phyloP scores from a whole-genome alignment of 805 yeast species.

The Hanseniaspora lindneri region DNA sequence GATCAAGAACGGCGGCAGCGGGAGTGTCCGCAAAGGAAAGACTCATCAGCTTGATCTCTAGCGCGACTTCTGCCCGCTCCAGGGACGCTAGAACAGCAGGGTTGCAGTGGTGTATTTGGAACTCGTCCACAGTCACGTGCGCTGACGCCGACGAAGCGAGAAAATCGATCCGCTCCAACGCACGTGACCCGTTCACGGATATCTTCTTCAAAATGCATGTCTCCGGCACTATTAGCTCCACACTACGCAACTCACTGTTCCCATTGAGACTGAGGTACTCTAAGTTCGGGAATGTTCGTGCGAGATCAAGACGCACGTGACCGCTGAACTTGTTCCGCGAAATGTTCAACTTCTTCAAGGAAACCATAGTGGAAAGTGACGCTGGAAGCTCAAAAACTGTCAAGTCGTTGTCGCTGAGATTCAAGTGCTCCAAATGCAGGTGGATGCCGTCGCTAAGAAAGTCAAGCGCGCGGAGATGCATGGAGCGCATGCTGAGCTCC shows the following conservation, averaged over 20 bases:
- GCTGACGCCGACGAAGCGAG: background rate
- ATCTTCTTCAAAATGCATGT: conserved; percentile 3
- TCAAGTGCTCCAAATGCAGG: conserved; percentile 9
- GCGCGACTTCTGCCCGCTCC: background rate
- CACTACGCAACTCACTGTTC: background rate
- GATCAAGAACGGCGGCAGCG: background rate
- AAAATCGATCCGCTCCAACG: background rate
- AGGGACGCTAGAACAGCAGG: background rate
- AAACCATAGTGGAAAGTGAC: background rate
- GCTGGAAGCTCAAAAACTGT: background rate
- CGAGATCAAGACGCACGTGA: conserved; percentile 1
- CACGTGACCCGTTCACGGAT: background rate
- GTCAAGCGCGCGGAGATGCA: conserved; percentile 9
- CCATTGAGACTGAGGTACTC: conserved; percentile 3
- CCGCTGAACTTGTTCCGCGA: conserved; percentile 6
- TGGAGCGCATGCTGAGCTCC: conserved; percentile 1
- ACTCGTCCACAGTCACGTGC: background rate
- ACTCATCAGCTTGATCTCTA: conserved; percentile 4
- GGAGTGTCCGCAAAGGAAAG: background rate
- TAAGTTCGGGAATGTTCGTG: conserved; percentile 1
- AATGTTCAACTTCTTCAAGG: conserved; percentile 7
- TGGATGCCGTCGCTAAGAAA: conserved; percentile 4
- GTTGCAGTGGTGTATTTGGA: background rate
- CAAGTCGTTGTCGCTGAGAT: conserved; percentile 9
- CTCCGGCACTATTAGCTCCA: conserved; percentile 3